These are phyloP conservation scores for Picochlorum sp. DNA, from an alignment of 139 green algal genomes.

Conservation along the genomic window DNA sequence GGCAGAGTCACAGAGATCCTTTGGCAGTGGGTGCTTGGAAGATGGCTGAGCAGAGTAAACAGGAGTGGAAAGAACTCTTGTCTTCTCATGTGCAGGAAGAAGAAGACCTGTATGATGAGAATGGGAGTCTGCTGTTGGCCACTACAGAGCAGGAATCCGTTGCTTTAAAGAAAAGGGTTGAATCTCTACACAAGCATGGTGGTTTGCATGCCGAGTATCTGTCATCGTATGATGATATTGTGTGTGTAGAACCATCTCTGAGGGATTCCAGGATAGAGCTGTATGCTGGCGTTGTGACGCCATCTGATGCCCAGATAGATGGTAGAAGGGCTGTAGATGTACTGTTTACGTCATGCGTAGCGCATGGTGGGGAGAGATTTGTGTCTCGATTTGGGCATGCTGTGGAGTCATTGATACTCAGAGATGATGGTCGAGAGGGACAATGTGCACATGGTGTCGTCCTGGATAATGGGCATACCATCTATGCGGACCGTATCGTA, in stretches of 20 bases:
- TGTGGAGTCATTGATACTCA: not conserved
- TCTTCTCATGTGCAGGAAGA: not conserved
- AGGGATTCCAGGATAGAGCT: slow-evolving; percentile 10
- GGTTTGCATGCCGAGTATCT: slow-evolving; percentile 10
- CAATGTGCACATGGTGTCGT: slow-evolving; percentile 4
- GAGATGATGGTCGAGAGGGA: not conserved
- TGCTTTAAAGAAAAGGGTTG: slow-evolving; percentile 22
- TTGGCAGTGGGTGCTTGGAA: slow-evolving; percentile 30
- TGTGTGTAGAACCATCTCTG: not conserved
- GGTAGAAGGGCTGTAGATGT: slow-evolving; percentile 36
- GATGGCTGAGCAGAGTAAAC: slow-evolving; percentile 37
- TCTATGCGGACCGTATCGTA: slow-evolving; percentile 36
- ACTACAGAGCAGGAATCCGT: slow-evolving; percentile 28
- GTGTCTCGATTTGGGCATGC: not conserved
- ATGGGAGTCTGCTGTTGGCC: slow-evolving; percentile 50
- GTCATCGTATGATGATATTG: not conserved
- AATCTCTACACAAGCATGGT: slow-evolving; percentile 23
- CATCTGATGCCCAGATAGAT: slow-evolving; percentile 39
- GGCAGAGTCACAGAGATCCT: slow-evolving; percentile 49
- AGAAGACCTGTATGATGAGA: slow-evolving; percentile 15
- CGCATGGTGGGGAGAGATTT: not conserved
- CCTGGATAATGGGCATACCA: slow-evolving; percentile 14
- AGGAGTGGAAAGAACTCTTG: slow-evolving; percentile 36
- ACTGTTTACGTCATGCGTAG: slow-evolving; percentile 39
- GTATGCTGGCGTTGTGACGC: not conserved